Percentiles rank a stretch among this genome's conserved stretches.
Conservation (phyloP, 2,329 filamentous ascomycete species). For the Monilinia polystroma region DNA sequence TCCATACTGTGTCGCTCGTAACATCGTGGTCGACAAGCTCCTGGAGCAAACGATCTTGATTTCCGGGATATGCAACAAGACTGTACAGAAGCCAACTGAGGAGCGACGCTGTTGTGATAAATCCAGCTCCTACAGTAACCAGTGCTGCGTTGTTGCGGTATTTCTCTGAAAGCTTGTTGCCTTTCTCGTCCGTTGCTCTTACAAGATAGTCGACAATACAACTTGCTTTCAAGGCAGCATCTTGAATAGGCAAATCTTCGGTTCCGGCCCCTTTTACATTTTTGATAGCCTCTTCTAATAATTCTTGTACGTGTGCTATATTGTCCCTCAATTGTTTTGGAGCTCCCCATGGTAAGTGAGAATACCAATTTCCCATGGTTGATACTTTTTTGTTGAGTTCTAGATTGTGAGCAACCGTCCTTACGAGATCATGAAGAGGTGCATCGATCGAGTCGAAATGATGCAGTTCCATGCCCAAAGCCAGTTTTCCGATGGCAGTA, state of each 20-base stretch:
- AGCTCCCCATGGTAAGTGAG: slow-evolving; percentile 47
- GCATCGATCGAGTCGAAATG: slow-evolving; percentile 45
- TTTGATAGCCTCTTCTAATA: slow-evolving; percentile 42
- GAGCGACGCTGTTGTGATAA: slow-evolving; percentile 48
- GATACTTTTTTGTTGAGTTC: slow-evolving; percentile 49
- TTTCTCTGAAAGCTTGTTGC: slow-evolving; percentile 45
- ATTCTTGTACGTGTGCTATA: slow-evolving; percentile 40
- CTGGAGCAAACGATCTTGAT: slow-evolving; percentile 48
- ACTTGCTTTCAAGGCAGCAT: slow-evolving; percentile 42
- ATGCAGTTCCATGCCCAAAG: slow-evolving; percentile 46
- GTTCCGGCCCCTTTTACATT: slow-evolving; percentile 40
- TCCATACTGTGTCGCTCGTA: slow-evolving; percentile 39
- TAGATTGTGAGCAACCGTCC: slow-evolving; percentile 43
- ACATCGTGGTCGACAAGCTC: slow-evolving; percentile 45
- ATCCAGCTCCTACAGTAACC: slow-evolving; percentile 47
- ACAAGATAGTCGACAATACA: slow-evolving; percentile 41
- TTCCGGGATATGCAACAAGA: slow-evolving; percentile 45
- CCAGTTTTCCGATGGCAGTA: slow-evolving; percentile 46
- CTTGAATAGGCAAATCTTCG: slow-evolving; percentile 42
- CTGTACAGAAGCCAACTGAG: slow-evolving; percentile 49
- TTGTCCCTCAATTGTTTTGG: slow-evolving; percentile 37
- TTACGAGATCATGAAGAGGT: slow-evolving; percentile 45
- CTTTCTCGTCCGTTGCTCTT: slow-evolving; percentile 45
- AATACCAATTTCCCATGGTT: slow-evolving; percentile 47
- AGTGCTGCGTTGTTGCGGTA: slow-evolving; percentile 40